Evolutionary conservation across 345 rosid species (phyloP), one percentile per base, ranked within the genome.

Genomic region (Mangifera indica): DNA sequence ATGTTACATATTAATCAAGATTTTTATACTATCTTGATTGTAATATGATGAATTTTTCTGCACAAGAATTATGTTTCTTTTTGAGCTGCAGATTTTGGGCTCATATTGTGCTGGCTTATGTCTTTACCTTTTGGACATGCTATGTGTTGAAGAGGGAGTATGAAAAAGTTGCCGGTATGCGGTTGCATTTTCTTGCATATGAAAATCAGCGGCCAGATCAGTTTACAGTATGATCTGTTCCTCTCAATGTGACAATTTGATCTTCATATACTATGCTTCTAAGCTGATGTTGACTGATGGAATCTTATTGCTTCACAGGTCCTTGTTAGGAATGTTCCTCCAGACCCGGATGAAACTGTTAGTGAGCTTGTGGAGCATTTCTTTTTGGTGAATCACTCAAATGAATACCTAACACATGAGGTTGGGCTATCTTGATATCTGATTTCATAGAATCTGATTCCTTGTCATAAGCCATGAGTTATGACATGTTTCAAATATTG

Each of bases 161-260:
- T 66, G 98, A 83, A 77, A 83, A 21, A 24, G 85, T 95, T 72
- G 88, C 97, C 72, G 72, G 70, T 24, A 89, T 92, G 98, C 82
- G 98, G 70, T 83, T 89, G 88, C 91, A 86, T 25, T 94, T 94
- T 86, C 71, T 94, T 82, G 86, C 89, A n/a, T n/a, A n/a, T n/a
- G n/a, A n/a, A n/a, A n/a, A 53, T 78, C 97, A 10, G 98, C 87
- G 96, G 25, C 90, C 97, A 1, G 98, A 94, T 76, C 97, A 94
- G 72, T 95, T 87, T 81, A 84, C 98, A 29, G 98, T 94, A 85
- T 72, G 85, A 67, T 52, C 18, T 58, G 26, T 77, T 80, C 63
- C 46, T 70, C 48, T 46, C 2, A 8, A 71, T 63, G 42, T 44
- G 51, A 40, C 14, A n/a, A 9, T n/a, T 60, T 12, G n/a, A 13